phyloP scores from a whole-genome alignment of 306 rosid species.

The Pueraria montana region DNA sequence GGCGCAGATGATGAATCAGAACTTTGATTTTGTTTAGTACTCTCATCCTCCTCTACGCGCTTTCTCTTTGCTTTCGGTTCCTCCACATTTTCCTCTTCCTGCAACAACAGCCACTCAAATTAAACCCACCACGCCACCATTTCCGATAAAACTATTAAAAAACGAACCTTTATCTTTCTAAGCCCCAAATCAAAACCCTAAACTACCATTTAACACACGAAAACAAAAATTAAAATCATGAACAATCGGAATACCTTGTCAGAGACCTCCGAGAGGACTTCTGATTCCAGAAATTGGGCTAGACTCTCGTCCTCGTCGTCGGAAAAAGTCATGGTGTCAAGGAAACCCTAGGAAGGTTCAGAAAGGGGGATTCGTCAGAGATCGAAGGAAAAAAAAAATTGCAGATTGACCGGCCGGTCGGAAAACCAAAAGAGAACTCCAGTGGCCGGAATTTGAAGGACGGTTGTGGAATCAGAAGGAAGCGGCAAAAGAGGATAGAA shows the following conservation, averaged over 20 bases:
- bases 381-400: background rate
- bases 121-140: background rate
- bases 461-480: slow-evolving; percentile 35
- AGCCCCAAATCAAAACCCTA: slow-evolving; percentile 48
- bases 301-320: slow-evolving; percentile 87
- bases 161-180: background rate
- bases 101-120: slow-evolving; percentile 43
- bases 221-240: background rate
- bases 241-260: slow-evolving; percentile 63
- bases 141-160: slow-evolving; percentile 25
- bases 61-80: slow-evolving; percentile 70
- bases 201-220: background rate
- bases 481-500: slow-evolving; percentile 1
- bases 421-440: slow-evolving; percentile 6
- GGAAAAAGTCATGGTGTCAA: slow-evolving; percentile 58
- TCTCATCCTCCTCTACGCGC: slow-evolving; percentile 50
- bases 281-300: slow-evolving; percentile 86
- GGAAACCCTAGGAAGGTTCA: slow-evolving; percentile 22
- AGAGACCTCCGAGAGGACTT: slow-evolving; percentile 80
- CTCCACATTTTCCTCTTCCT: slow-evolving; percentile 66
- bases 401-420: background rate
- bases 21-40: slow-evolving; percentile 6
- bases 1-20: slow-evolving; percentile 38
- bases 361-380: background rate
- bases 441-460: slow-evolving; percentile 46